A percentile compares a stretch with the other conserved stretches of the same genome.
phyloP scores from a whole-genome alignment of 2,329 filamentous ascomycete genomes.

The Balansia obtecta region DNA sequence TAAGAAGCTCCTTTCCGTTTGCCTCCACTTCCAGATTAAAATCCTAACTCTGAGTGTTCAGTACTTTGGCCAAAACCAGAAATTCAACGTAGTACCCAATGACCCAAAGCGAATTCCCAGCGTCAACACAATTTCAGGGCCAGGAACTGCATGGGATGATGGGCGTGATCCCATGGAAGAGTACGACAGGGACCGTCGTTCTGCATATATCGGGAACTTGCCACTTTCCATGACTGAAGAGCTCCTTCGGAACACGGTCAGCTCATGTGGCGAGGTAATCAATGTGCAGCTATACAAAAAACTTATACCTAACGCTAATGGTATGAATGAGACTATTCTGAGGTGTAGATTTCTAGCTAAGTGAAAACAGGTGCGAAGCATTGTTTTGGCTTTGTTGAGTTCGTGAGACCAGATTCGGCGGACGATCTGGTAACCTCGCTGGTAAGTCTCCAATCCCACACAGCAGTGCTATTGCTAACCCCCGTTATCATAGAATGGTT shows the following conservation, averaged over 20 bases:
- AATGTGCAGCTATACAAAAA: slow-evolving; percentile 16
- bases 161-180: slow-evolving; percentile 15
- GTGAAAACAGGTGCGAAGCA: slow-evolving; percentile 9
- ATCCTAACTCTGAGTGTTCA: background rate
- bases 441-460: slow-evolving; percentile 18
- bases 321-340: background rate
- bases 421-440: slow-evolving; percentile 22
- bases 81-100: slow-evolving; percentile 16
- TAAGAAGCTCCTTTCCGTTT: slow-evolving; percentile 18
- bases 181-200: slow-evolving; percentile 32
- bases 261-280: slow-evolving; percentile 25
- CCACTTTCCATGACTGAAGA: slow-evolving; percentile 24
- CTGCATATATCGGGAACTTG: slow-evolving; percentile 35
- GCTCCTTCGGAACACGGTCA: slow-evolving; percentile 24
- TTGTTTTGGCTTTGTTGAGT: slow-evolving; percentile 28
- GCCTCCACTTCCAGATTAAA: background rate
- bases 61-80: slow-evolving; percentile 6
- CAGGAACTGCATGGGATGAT: background rate
- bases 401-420: slow-evolving; percentile 22
- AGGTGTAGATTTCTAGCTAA: slow-evolving; percentile 7
- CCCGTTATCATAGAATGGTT: slow-evolving; percentile 18
- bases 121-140: background rate
- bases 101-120: slow-evolving; percentile 10
- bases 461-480: slow-evolving; percentile 3
- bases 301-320: slow-evolving; percentile 8